phyloP scores from a whole-genome alignment of 805 yeast genomes.

The Kregervanrija delftensis region DNA sequence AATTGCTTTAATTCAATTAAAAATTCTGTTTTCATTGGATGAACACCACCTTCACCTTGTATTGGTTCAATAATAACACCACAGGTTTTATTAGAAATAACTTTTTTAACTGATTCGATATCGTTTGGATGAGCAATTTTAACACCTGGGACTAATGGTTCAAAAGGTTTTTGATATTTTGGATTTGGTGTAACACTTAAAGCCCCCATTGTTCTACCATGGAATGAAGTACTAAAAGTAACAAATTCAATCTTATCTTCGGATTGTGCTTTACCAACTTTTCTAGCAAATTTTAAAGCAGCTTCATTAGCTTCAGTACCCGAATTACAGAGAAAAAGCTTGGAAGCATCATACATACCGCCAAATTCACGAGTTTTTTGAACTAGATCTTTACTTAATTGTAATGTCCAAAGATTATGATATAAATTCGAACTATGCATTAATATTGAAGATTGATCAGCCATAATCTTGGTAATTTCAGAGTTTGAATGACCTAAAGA shows the following conservation, averaged over 20 bases:
- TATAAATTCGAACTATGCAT: conserved; percentile 83
- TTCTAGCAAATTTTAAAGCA: conserved; percentile 63
- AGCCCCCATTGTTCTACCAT: conserved; percentile 94
- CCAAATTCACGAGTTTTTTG: conserved; percentile 61
- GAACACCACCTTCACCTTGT: conserved; percentile 97
- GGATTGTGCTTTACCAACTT: conserved; percentile 55
- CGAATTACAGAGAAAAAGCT: conserved; percentile 59
- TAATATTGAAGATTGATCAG: conserved; percentile 64
- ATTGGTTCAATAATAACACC: conserved; percentile 95
- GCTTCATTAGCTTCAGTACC: conserved; percentile 39
- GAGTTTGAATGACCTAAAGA: conserved; percentile 83
- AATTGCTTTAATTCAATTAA: conserved; percentile 56
- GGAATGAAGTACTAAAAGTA: conserved; percentile 87
- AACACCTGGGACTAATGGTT: conserved; percentile 89
- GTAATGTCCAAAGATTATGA: conserved; percentile 79
- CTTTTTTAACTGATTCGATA: conserved; percentile 47
- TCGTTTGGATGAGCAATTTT: conserved; percentile 58
- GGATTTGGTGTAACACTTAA: conserved; percentile 87
- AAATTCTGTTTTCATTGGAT: conserved; percentile 58
- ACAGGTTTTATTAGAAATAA: conserved; percentile 62
- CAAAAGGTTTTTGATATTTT: conserved; percentile 87
- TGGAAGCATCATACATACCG: conserved; percentile 75
- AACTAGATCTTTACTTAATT: conserved; percentile 65
- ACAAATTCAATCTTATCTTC: conserved; percentile 66
- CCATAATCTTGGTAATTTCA: conserved; percentile 61